phyloP scores from a whole-genome alignment of 2,329 filamentous ascomycete species.

The Achaetomium macrosporum region DNA sequence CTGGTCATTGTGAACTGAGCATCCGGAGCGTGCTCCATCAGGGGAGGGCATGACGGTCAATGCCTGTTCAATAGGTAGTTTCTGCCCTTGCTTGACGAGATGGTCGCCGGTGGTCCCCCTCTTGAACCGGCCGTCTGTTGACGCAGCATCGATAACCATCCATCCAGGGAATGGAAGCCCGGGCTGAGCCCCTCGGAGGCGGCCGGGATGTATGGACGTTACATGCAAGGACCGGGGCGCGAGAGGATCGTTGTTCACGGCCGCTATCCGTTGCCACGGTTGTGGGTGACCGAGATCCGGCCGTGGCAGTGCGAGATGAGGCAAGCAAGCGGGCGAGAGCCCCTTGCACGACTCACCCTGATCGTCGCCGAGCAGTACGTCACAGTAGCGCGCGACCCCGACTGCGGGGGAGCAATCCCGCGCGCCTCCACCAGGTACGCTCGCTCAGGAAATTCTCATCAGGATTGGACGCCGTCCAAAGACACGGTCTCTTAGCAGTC shows the following conservation, averaged over 20 bases:
- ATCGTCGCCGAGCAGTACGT: neutral
- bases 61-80: neutral
- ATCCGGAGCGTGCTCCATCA: neutral
- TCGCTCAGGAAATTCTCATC: no score
- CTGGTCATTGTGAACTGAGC: no score
- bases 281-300: slow-evolving; percentile 10
- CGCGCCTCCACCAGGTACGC: no score
- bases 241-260: neutral
- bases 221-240: neutral
- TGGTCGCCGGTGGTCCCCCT: neutral
- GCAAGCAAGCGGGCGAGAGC: slow-evolving; percentile 5
- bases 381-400: no score
- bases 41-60: neutral
- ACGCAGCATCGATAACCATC: no score
- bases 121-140: no score
- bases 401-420: no score
- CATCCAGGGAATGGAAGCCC: no score
- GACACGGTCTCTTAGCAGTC: no score
- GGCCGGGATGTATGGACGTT: neutral
- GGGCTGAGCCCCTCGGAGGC: neutral
- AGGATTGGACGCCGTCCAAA: no score
- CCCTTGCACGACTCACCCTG: neutral
- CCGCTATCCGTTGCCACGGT: slow-evolving; percentile 1
- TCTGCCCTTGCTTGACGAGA: neutral
- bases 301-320: slow-evolving; percentile 11